Evolutionary conservation across 108 stramenopile species (phyloP), one percentile per base, ranked within the genome.

Genomic region (Tribonema minus): DNA sequence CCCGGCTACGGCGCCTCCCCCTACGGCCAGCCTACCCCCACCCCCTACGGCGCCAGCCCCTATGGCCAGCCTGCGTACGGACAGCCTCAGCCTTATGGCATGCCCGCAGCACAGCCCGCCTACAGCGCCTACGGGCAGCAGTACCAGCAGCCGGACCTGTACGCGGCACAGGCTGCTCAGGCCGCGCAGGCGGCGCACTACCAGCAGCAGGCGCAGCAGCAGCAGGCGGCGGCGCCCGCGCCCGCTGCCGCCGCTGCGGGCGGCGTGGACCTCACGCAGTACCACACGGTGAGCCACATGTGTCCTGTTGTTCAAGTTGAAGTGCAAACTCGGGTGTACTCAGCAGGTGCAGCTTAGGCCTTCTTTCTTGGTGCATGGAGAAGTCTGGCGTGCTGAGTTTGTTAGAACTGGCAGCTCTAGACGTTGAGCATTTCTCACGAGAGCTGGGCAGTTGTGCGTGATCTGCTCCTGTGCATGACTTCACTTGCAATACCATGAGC

Each of bases 31-130:
- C 68, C 65, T 70, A 66, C 71, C 30, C 72, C 79, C 33, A 58
- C 71, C 23, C 76, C 70, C 31, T 82, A 78, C 68, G 66, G 79
- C 23, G 81, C 81, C 33, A n/a, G 71, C 60, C 82, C 76, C 64
- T 83, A 82, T 39, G 72, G 73, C 1, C n/a, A 69, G 7, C 67
- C 80, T n/a, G 34, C 67, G 30, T 31, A 28, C 38, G 33, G 81
- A 36, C 67, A 67, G 29, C 72, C 71, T 26, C 60, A 72, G 32
- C 76, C 70, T n/a, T 82, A 78, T 67, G 66, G 79, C n/a, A 72
- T 74, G 28, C 76, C 80, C 28, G 66, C 77, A 3, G 72, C 73
- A 9, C 70, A 81, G 32, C 29, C 62, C 6, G 63, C 66, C 74
- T 79, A 79, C 71, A 61, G 75, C 12, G 66, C 46, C 46, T 54